These are phyloP conservation scores for Phytophthora brassicae DNA, from an alignment of 352 stramenopile species.

Conservation along the genomic window DNA sequence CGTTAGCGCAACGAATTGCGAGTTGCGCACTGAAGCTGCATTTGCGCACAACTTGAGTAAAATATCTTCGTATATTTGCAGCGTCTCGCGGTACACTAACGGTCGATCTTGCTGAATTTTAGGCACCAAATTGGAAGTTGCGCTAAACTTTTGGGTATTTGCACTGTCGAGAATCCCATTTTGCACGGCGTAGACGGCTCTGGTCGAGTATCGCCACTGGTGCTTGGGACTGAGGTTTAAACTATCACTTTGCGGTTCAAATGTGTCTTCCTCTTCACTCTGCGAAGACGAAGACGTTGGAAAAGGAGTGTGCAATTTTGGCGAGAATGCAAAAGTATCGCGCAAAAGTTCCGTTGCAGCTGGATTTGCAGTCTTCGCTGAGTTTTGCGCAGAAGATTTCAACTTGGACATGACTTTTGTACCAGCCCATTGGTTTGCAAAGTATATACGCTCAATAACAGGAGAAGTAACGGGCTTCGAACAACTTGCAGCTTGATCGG, in stretches of 20 bases:
- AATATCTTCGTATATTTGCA: constrained; percentile 53
- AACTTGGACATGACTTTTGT: constrained; percentile 6
- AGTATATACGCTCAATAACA: constrained; percentile 28
- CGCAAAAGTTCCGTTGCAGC: constrained; percentile 17
- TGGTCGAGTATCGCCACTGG: background rate
- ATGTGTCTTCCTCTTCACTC: constrained; percentile 29
- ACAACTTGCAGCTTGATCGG: constrained; percentile 19
- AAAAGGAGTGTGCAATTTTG: background rate
- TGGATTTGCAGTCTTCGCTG: constrained; percentile 6
- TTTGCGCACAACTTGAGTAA: constrained; percentile 59
- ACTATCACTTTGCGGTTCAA: background rate
- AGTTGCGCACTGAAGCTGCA: constrained; percentile 37
- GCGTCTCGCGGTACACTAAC: constrained; percentile 32
- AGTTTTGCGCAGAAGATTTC: constrained; percentile 18
- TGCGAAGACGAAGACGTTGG: too few relatives aligned
- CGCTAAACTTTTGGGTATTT: constrained; percentile 14
- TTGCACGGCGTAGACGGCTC: constrained; percentile 18
- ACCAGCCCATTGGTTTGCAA: constrained; percentile 24
- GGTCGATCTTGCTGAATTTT: constrained; percentile 18
- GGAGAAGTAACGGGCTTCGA: constrained; percentile 23
- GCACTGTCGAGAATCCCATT: constrained; percentile 17
- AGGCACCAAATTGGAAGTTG: constrained; percentile 18
- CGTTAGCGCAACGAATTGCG: constrained; percentile 65
- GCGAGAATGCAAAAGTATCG: constrained; percentile 6
- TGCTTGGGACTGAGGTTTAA: too few relatives aligned